Evolutionary conservation across 805 yeast species (phyloP).

Genomic region (Yamadazyma sp.): DNA sequence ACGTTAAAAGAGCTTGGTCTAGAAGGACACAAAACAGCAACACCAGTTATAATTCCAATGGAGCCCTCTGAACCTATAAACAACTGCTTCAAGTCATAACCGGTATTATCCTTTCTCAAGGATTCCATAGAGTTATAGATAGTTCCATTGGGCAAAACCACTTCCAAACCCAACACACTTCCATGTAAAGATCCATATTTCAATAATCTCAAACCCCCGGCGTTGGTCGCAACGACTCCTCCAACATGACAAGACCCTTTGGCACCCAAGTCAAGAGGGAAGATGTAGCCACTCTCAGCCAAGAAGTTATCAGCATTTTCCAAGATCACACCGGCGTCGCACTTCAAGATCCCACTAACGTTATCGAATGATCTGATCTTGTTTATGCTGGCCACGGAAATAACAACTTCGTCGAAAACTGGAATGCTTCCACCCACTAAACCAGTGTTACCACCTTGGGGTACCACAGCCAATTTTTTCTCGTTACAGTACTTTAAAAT

Average conservation of each 20-base stretch:
- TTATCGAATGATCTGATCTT: slow-evolving; percentile 78
- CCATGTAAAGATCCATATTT: slow-evolving; percentile 94
- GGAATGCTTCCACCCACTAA: slow-evolving; percentile 94
- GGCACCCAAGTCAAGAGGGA: slow-evolving; percentile 94
- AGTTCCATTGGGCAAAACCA: slow-evolving; percentile 88
- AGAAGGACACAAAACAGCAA: slow-evolving; percentile 85
- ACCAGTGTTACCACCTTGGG: slow-evolving; percentile 98
- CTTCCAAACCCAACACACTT: slow-evolving; percentile 85
- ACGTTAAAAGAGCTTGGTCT: slow-evolving; percentile 85
- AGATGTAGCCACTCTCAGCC: slow-evolving; percentile 81
- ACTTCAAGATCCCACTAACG: slow-evolving; percentile 80
- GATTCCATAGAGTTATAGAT: slow-evolving; percentile 77
- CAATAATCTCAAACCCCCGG: slow-evolving; percentile 87
- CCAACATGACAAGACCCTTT: slow-evolving; percentile 97
- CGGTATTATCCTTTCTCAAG: slow-evolving; percentile 92
- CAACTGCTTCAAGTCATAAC: slow-evolving; percentile 87
- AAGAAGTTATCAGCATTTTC: slow-evolving; percentile 80
- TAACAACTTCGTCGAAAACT: slow-evolving; percentile 82
- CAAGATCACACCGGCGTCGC: slow-evolving; percentile 87
- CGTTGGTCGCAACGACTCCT: slow-evolving; percentile 93
- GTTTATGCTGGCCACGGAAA: slow-evolving; percentile 70
- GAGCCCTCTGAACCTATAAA: slow-evolving; percentile 96
- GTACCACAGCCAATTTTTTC: slow-evolving; percentile 77
- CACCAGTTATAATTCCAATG: slow-evolving; percentile 85
- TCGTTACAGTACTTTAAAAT: slow-evolving; percentile 82